Evolutionary conservation across 768 basidiomycete species (phyloP).

Genomic region (Russula earlei): DNA sequence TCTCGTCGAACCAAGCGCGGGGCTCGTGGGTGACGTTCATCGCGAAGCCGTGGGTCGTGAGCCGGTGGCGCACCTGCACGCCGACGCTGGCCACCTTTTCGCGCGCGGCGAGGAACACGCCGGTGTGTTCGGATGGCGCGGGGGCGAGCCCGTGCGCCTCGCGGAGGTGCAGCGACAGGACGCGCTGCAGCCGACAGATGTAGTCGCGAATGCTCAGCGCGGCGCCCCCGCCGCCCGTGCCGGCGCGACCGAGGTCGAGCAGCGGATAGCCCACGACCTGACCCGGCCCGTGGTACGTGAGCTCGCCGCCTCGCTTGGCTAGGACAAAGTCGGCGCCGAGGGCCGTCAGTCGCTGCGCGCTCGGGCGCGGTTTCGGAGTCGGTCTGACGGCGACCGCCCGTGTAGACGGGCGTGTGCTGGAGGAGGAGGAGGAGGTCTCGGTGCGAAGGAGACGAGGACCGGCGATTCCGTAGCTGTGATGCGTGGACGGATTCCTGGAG

Average conservation of each 20-base stretch:
- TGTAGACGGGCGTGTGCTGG: slow-evolving; percentile 92
- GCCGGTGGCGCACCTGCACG: slow-evolving; percentile 87
- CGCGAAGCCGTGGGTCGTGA: slow-evolving; percentile 93
- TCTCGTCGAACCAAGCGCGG: slow-evolving; percentile 71
- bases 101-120: slow-evolving; percentile 71
- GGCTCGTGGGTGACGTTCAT: slow-evolving; percentile 84
- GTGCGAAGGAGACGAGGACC: slow-evolving; percentile 29
- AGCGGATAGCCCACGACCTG: slow-evolving; percentile 95
- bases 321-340: slow-evolving; percentile 84
- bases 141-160: slow-evolving; percentile 49
- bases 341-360: slow-evolving; percentile 48
- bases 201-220: slow-evolving; percentile 68
- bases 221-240: slow-evolving; percentile 36
- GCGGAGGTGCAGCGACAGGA: slow-evolving; percentile 53
- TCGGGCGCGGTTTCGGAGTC: slow-evolving; percentile 51
- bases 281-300: slow-evolving; percentile 96
- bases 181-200: slow-evolving; percentile 71
- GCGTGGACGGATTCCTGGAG: slow-evolving; percentile 66
- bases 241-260: slow-evolving; percentile 68
- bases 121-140: slow-evolving; percentile 70
- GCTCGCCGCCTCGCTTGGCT: slow-evolving; percentile 80
- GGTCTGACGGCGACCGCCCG: slow-evolving; percentile 82
- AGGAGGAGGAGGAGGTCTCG: slow-evolving; percentile 67
- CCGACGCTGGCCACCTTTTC: slow-evolving; percentile 95
- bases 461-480: slow-evolving; percentile 49